Base-by-base conservation (phyloP, 768 basidiomycete species). In the Wakefieldia striispora region DNA sequence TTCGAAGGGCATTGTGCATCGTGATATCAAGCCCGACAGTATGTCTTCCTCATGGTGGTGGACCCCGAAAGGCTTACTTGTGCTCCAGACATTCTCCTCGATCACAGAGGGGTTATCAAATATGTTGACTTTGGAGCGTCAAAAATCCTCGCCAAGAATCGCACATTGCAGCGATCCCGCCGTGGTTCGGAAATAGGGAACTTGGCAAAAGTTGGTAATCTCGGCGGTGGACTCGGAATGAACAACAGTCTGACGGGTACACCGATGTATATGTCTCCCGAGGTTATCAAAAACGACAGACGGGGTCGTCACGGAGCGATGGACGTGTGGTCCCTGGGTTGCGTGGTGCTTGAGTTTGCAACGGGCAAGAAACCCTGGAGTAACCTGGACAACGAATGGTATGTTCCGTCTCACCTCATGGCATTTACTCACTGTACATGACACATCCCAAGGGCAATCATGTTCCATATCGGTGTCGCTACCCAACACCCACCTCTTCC, bases 261-360 rank as follows among this genome's bases (percentile, higher is more conserved):
- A 12, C 97, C 97, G 0, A 98, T 98, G 95, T 98, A 99, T 69
- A 97, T 99, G 92, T 97, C 95, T 6, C 97, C 97, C 2, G 97
- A 99, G 66, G 84, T 97, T 46, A 98, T 99, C 74, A 91, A 95
- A 72, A 97, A 89, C 59, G 92, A 95, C 59, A 86, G 79, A 54
- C 76, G 84, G 13, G 93, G 94, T 23, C 78, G 88, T 43, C 84
- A 91, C 55, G 97, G 97, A 16, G 92, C 95, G 11, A 97, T 97
- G 90, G 97, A 99, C 66, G 86, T 99, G 38, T 99, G 97, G 97
- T 91, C 93, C 20, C 71, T 97, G 49, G 97, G 97, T 16, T 98
- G 97, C 63, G 93, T 98, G n/a, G 85, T 98, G 13, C 80, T 98
- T 26, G 95, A 99, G 66, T 93, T 90, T 63, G 91, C 92, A 6